Base-by-base conservation (phyloP, 768 basidiomycete species). In the Strobilomyces echinocephalus region DNA sequence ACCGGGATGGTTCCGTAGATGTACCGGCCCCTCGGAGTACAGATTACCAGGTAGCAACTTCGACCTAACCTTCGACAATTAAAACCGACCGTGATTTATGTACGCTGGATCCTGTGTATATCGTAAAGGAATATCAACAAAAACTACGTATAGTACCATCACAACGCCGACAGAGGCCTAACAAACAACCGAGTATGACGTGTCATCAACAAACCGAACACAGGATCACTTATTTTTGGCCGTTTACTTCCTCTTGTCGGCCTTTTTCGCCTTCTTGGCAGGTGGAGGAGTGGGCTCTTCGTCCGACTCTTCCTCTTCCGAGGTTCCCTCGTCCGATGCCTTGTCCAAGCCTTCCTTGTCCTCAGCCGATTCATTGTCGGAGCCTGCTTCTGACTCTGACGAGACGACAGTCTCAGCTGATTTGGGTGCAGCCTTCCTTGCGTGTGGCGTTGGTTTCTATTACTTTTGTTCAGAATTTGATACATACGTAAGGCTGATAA, bases 311-410 rank as follows among this genome's bases (percentile, higher is more conserved):
- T 53, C 52, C 1, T 63, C 61, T 3, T 69, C 67, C 10, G 59
- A 60, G 39, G 20, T 56, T 34, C 49, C 64, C 0, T 46, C 64
- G 1, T 63, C 67, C 1, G 70, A 64, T 41, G 16, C 59, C 43
- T 60, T 69, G 1, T 42, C 57, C 5, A 62, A 60, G 18, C 9
- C 52, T 7, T 60, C 52, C 15, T 60, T 55, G 2, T 70, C 73
- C 5, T 66, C 65, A 35, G 51, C 51, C 2, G 62, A 60, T 20
- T 64, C 68, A 12, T 62, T 31, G 35, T 55, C 53, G 26, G 62
- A 70, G n/a, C 26, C 62, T 15, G 10, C 60, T 1, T 70, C 75
- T 7, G 72, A 72, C 0, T 65, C 65, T 31, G 69, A 66, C 11
- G 60, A 61, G 24, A 67, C 61, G 46, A 68, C 68, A 18, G 41